A percentile compares a stretch with the other conserved stretches of the same genome.
Conservation (phyloP, 768 basidiomycete genomes). For the Clitopilus hobsonii region DNA sequence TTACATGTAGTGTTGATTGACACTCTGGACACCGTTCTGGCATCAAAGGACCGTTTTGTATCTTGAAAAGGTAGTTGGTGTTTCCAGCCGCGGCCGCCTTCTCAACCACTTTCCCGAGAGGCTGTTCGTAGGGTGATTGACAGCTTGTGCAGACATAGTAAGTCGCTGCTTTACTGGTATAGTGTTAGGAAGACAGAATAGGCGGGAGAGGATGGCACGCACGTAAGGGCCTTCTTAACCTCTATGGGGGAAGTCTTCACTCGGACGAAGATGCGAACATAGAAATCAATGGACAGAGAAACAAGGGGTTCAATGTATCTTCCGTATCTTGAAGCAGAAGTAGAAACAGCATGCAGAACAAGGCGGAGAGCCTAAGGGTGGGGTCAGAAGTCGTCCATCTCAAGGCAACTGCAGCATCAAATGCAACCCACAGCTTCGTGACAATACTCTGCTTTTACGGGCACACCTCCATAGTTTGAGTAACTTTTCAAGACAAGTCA, state of each 20-base stretch:
- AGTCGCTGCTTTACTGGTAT: conserved; percentile 71
- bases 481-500: conserved; percentile 51
- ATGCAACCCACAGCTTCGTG: conserved; percentile 92
- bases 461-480: conserved; percentile 91
- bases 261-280: conserved; percentile 87
- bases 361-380: conserved; percentile 74
- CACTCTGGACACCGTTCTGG: conserved; percentile 78
- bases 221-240: conserved; percentile 83
- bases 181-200: background rate
- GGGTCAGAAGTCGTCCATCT: background rate
- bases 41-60: conserved; percentile 63
- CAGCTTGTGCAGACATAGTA: conserved; percentile 86
- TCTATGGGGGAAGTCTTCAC: conserved; percentile 69
- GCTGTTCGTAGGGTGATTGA: conserved; percentile 78
- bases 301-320: conserved; percentile 86
- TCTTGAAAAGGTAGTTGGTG: conserved; percentile 66
- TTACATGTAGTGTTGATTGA: conserved; percentile 68
- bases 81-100: conserved; percentile 52
- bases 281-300: conserved; percentile 95
- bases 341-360: conserved; percentile 81
- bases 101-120: conserved; percentile 71
- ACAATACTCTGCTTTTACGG: conserved; percentile 88
- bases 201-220: conserved; percentile 19
- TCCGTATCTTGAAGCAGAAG: conserved; percentile 88
- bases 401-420: no score